These are phyloP conservation scores for Cladosporium velox DNA, from an alignment of 2,329 filamentous ascomycete species.

Conservation along the genomic window DNA sequence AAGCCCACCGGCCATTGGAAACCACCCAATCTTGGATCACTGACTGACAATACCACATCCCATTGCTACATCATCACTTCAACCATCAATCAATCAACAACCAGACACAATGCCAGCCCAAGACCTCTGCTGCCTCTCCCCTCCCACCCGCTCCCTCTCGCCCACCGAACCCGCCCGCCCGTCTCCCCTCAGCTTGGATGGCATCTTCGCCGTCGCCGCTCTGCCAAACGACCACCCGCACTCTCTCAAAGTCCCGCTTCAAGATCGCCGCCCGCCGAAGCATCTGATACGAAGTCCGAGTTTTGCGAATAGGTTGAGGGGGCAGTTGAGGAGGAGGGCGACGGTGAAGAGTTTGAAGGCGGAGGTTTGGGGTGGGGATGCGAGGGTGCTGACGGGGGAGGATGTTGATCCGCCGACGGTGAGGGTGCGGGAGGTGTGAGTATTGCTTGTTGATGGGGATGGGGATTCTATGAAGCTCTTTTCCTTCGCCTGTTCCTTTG, in stretches of 20 bases:
- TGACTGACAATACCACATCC: neutral
- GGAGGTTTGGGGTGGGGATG: constrained; percentile 38
- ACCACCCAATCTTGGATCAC: constrained; percentile 5
- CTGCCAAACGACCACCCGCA: constrained; percentile 38
- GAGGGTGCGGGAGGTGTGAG: constrained; percentile 14
- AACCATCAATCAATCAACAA: constrained; percentile 2
- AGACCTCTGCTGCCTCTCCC: constrained; percentile 29
- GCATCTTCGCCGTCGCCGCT: constrained; percentile 33
- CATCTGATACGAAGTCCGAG: constrained; percentile 32
- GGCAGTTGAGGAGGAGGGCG: constrained; percentile 25
- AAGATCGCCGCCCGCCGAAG: constrained; percentile 22
- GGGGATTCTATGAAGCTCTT: neutral
- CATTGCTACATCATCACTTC: constrained; percentile 11
- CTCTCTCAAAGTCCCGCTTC: constrained; percentile 26
- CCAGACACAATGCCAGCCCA: neutral
- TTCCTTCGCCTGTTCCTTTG: neutral
- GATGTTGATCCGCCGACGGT: constrained; percentile 18
- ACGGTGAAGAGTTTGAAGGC: constrained; percentile 21
- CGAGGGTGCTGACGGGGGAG: constrained; percentile 32
- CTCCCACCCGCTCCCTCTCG: constrained; percentile 27
- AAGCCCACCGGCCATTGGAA: neutral
- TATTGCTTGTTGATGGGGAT: neutral
- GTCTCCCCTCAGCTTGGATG: constrained; percentile 19
- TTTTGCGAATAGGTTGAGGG: constrained; percentile 30
- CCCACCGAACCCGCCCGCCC: constrained; percentile 17